These are phyloP conservation scores for Tolypocladium inflatum DNA, from an alignment of 2,329 filamentous ascomycete species.

Conservation along the genomic window DNA sequence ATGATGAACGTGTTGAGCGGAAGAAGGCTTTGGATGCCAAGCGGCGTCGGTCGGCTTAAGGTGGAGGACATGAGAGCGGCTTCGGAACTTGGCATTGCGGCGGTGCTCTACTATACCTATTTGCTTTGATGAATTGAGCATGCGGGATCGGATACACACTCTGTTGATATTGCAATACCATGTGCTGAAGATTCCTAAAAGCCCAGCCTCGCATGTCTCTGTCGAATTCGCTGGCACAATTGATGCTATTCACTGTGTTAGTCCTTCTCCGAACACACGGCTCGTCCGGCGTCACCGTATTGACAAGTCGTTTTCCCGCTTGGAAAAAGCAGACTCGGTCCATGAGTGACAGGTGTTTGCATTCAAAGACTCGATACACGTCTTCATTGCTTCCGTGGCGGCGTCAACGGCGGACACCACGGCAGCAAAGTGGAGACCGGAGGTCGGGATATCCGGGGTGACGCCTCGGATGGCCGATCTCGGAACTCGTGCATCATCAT, in stretches of 20 bases:
- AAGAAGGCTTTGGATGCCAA: not conserved
- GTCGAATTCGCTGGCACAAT: not conserved
- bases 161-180: not conserved
- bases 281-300: not conserved
- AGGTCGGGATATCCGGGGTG: not conserved
- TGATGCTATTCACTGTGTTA: not conserved
- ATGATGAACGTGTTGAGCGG: not conserved
- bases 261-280: not conserved
- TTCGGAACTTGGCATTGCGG: no score
- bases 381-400: not conserved
- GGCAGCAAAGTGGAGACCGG: not conserved
- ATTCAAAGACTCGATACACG: not conserved
- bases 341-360: not conserved
- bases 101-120: not conserved
- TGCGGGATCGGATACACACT: not conserved
- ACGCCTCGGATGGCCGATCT: not conserved
- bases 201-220: not conserved
- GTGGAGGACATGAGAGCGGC: no score
- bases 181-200: no score
- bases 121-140: not conserved
- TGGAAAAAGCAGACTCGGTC: no score
- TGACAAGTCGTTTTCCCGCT: not conserved
- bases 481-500: not conserved
- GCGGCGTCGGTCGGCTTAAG: not conserved
- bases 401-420: not conserved